A percentile compares a stretch with the other conserved stretches of the same genome.
Conservation (phyloP, 768 basidiomycete species). For the Chlorophyllum brunneum region DNA sequence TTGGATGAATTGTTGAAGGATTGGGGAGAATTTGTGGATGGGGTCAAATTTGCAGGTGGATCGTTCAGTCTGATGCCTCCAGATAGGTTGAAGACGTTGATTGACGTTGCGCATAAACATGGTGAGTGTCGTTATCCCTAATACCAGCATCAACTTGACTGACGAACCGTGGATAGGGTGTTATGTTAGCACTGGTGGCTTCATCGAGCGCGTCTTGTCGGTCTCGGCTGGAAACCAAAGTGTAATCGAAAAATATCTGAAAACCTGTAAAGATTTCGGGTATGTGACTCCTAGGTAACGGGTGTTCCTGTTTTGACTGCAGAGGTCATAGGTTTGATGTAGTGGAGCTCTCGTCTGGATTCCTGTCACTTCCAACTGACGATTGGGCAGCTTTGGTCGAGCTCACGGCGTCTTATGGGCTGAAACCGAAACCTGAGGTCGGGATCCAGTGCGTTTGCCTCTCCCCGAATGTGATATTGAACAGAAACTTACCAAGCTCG, state of each 20-base stretch:
- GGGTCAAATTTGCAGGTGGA: slow-evolving; percentile 43
- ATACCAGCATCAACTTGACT: neutral
- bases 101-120: slow-evolving; percentile 38
- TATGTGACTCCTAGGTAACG: slow-evolving; percentile 9
- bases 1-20: slow-evolving; percentile 36
- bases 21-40: slow-evolving; percentile 40
- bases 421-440: slow-evolving; percentile 43
- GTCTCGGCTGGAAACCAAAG: slow-evolving; percentile 28
- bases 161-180: slow-evolving; percentile 1
- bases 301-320: neutral
- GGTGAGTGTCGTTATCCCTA: slow-evolving; percentile 15
- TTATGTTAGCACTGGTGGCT: slow-evolving; percentile 42
- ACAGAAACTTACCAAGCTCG: neutral
- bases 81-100: slow-evolving; percentile 30
- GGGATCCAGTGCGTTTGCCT: slow-evolving; percentile 31
- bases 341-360: slow-evolving; percentile 39
- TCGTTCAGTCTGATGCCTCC: slow-evolving; percentile 40
- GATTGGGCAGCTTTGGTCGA: slow-evolving; percentile 40
- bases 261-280: slow-evolving; percentile 34
- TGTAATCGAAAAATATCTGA: slow-evolving; percentile 31
- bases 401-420: slow-evolving; percentile 31
- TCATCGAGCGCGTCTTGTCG: slow-evolving; percentile 34
- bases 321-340: slow-evolving; percentile 33
- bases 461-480: neutral
- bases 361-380: slow-evolving; percentile 41